A percentile compares a stretch with the other conserved stretches of the same genome.
These are phyloP conservation scores for Fusarium humuli DNA, from an alignment of 2,329 filamentous ascomycete species.

Conservation along the genomic window DNA sequence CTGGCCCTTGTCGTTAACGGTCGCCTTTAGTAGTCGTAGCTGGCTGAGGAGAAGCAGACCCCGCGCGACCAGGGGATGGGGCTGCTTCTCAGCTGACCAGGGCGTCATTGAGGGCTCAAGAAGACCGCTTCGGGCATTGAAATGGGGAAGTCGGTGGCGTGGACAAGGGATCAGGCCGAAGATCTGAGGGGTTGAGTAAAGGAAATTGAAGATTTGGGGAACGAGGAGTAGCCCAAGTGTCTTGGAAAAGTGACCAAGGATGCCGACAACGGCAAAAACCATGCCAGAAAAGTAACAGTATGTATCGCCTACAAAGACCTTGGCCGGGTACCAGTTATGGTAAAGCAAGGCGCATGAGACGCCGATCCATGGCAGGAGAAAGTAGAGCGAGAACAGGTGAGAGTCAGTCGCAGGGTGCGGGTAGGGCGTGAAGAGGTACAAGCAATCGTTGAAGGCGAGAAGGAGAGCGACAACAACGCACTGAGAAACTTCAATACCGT, in stretches of 20 bases:
- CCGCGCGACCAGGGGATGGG: slow-evolving; percentile 70
- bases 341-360: slow-evolving; percentile 86
- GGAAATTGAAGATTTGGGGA: slow-evolving; percentile 95
- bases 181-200: slow-evolving; percentile 92
- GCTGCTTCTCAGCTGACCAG: slow-evolving; percentile 76
- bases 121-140: slow-evolving; percentile 85
- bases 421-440: slow-evolving; percentile 87
- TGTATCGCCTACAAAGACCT: slow-evolving; percentile 96
- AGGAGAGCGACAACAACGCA: slow-evolving; percentile 89
- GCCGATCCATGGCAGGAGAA: slow-evolving; percentile 92
- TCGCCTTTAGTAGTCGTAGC: slow-evolving; percentile 75
- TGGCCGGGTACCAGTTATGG: slow-evolving; percentile 97
- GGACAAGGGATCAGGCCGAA: slow-evolving; percentile 93
- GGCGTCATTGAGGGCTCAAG: slow-evolving; percentile 87
- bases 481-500: slow-evolving; percentile 96
- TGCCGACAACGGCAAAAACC: slow-evolving; percentile 97
- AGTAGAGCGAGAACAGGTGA: slow-evolving; percentile 94
- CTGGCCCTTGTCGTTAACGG: slow-evolving; percentile 72
- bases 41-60: slow-evolving; percentile 75
- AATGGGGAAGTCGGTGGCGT: slow-evolving; percentile 88
- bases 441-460: slow-evolving; percentile 84
- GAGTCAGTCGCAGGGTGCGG: slow-evolving; percentile 95
- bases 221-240: slow-evolving; percentile 90
- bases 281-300: slow-evolving; percentile 99
- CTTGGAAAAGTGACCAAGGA: slow-evolving; percentile 97